Evolutionary conservation across 768 basidiomycete species (phyloP).

Genomic region (Podaxis sp.): DNA sequence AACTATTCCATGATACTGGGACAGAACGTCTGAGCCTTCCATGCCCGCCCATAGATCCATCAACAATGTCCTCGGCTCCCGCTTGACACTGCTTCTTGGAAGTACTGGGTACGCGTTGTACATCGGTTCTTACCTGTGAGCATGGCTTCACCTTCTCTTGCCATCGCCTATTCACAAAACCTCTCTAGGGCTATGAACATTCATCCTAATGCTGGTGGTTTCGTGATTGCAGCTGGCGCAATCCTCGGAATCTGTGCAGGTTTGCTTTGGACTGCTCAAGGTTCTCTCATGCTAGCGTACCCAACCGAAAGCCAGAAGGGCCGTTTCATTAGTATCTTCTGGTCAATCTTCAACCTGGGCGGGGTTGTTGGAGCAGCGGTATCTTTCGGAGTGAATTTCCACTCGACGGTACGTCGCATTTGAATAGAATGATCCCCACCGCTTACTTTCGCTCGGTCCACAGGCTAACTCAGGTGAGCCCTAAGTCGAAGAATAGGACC

Average conservation of each 20-base stretch:
- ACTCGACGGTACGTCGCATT: slow-evolving; percentile 49
- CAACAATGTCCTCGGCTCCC: slow-evolving; percentile 80
- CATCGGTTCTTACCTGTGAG: slow-evolving; percentile 72
- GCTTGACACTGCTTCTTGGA: slow-evolving; percentile 71
- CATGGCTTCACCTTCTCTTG: background rate
- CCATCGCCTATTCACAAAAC: slow-evolving; percentile 1
- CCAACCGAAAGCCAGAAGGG: slow-evolving; percentile 81
- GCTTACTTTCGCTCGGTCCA: slow-evolving; percentile 22
- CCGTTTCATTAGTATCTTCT: slow-evolving; percentile 75
- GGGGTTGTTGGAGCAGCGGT: slow-evolving; percentile 79
- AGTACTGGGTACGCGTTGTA: slow-evolving; percentile 76
- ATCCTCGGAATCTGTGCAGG: slow-evolving; percentile 71
- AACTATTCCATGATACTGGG: background rate
- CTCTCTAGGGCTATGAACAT: slow-evolving; percentile 63
- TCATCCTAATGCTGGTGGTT: slow-evolving; percentile 56
- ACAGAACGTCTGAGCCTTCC: background rate
- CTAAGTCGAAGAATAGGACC: background rate
- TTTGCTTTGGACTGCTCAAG: slow-evolving; percentile 82
- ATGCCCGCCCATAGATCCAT: slow-evolving; percentile 48
- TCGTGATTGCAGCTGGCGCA: slow-evolving; percentile 72
- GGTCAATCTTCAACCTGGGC: slow-evolving; percentile 82
- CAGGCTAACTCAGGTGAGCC: slow-evolving; percentile 40
- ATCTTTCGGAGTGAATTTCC: slow-evolving; percentile 68
- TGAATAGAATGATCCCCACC: background rate
- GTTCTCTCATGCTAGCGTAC: slow-evolving; percentile 83